These are phyloP conservation scores for Lasiodiplodia sp. DNA, from an alignment of 2,329 filamentous ascomycete species.

Conservation along the genomic window DNA sequence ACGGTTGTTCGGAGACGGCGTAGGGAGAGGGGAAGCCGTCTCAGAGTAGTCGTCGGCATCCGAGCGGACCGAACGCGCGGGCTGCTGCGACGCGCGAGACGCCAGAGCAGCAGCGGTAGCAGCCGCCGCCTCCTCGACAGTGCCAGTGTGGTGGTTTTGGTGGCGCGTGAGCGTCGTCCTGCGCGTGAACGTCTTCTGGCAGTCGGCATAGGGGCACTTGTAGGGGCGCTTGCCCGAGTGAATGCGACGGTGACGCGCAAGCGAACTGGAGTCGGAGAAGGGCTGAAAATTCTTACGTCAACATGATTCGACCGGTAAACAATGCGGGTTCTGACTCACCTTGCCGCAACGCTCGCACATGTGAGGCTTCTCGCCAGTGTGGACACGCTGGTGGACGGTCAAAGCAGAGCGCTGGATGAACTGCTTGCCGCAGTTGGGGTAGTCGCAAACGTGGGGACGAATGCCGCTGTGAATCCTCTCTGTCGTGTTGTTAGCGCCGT, in stretches of 20 bases:
- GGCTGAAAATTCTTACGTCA: constrained; percentile 62
- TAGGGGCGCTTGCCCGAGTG: constrained; percentile 96
- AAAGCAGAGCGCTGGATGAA: constrained; percentile 97
- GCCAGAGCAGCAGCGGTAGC: constrained; percentile 88
- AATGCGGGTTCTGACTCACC: constrained; percentile 61
- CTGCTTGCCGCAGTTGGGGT: constrained; percentile 86
- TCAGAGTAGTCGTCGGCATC: constrained; percentile 76
- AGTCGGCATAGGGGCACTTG: constrained; percentile 96
- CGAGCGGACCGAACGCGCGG: constrained; percentile 64
- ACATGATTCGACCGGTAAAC: constrained; percentile 27
- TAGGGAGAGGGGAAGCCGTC: constrained; percentile 76
- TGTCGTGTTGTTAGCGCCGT: constrained; percentile 51
- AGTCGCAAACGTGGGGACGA: constrained; percentile 91
- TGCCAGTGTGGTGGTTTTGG: constrained; percentile 94
- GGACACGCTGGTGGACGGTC: constrained; percentile 93
- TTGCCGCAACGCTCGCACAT: constrained; percentile 97
- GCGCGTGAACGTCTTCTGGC: constrained; percentile 97
- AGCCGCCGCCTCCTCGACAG: constrained; percentile 89
- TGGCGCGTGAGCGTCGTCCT: constrained; percentile 94
- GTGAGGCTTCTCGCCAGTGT: constrained; percentile 98
- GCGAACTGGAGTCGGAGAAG: constrained; percentile 94
- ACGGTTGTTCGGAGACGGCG: constrained; percentile 83
- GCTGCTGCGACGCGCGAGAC: constrained; percentile 53
- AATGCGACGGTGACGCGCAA: constrained; percentile 91
- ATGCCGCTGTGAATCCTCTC: constrained; percentile 95